Evolutionary conservation across 257 asterid genomes (phyloP), one percentile per base, ranked within the genome.

Genomic region (Scutellaria baicalensis): DNA sequence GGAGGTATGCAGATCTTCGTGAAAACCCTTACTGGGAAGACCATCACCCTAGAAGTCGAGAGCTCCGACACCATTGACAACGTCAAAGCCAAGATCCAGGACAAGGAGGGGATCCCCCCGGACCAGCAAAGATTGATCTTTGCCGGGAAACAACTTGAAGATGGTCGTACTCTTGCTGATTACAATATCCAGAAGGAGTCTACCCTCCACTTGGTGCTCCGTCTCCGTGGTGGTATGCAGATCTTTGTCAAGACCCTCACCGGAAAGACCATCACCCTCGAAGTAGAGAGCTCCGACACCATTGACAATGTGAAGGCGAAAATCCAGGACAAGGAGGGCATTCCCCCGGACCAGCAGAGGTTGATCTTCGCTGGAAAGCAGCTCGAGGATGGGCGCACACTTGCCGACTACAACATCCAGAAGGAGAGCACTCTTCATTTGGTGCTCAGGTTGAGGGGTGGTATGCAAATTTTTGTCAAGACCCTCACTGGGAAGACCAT

Each of bases 401-500:
- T 78, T 0, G 82, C 82, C 5, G 81, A 77, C 2, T 77, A 77
- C 74, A 77, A 77, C 74, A 77, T 77, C 10, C 77, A 77, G 18
- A 77, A 77, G 74, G 81, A 77, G 39, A 21, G 54, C 0, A 77
- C 81, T 1, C 81, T 77, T 8, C 81, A 71, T 9, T 54, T 77
- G 70, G 81, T 77, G 0, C 81, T 77, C 3, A 35, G 81, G 14
- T 44, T 77, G 17, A 20, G 77, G 9, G 77, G 80, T 21, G 80
- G 77, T 0, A 76, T 76, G 80, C 80, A 76, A 3, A 76, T 76
- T 79, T 85, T 8, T 9, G 90, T 85, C 0, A 85, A 85, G 57
- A 85, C 90, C 0, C 64, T 85, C 0, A 85, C 88, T 0, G 90
- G 90, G 0, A 85, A 85, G 63, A 85, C 90, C 1, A 85, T 85